Percentiles rank a stretch among this genome's conserved stretches.
These are phyloP conservation scores for Phytophthora fragariaefolia DNA, from an alignment of 352 stramenopile species.

Conservation along the genomic window DNA sequence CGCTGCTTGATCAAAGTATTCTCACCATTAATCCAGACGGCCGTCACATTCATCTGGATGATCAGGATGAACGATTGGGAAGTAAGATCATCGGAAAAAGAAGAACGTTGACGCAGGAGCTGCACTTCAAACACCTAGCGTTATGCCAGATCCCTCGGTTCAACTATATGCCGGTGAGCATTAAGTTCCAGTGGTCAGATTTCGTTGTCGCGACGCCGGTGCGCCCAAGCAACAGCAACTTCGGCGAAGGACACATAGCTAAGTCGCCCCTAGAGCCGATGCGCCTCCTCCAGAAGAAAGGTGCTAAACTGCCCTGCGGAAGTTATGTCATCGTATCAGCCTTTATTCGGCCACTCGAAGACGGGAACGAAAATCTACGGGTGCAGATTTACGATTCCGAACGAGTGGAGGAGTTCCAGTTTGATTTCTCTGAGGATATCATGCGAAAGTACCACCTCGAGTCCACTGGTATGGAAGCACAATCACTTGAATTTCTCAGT, in stretches of 20 bases:
- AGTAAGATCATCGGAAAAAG: slow-evolving; percentile 63
- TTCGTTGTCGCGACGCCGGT: slow-evolving; percentile 73
- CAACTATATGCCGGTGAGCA: slow-evolving; percentile 66
- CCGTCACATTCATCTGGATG: slow-evolving; percentile 55
- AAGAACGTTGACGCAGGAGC: slow-evolving; percentile 69
- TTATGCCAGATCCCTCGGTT: slow-evolving; percentile 67
- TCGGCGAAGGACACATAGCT: slow-evolving; percentile 17
- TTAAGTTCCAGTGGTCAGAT: slow-evolving; percentile 80
- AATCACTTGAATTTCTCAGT: slow-evolving; percentile 52
- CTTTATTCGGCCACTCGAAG: slow-evolving; percentile 71
- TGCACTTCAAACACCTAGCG: slow-evolving; percentile 65
- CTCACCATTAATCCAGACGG: slow-evolving; percentile 57
- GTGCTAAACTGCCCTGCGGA: slow-evolving; percentile 57
- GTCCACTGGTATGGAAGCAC: slow-evolving; percentile 43
- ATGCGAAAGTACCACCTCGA: slow-evolving; percentile 58
- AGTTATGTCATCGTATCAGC: slow-evolving; percentile 74
- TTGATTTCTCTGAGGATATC: slow-evolving; percentile 75
- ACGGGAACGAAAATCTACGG: slow-evolving; percentile 75
- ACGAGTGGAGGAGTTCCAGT: slow-evolving; percentile 78
- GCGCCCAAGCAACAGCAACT: slow-evolving; percentile 17
- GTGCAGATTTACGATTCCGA: slow-evolving; percentile 80
- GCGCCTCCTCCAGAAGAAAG: slow-evolving; percentile 64
- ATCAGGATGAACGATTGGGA: slow-evolving; percentile 40
- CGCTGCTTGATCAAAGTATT: slow-evolving; percentile 60
- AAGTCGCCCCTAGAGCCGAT: slow-evolving; percentile 64